These are phyloP conservation scores for Marchantia polymorpha DNA, from an alignment of 225 moss, liverwort and hornwort species.

Conservation along the genomic window DNA sequence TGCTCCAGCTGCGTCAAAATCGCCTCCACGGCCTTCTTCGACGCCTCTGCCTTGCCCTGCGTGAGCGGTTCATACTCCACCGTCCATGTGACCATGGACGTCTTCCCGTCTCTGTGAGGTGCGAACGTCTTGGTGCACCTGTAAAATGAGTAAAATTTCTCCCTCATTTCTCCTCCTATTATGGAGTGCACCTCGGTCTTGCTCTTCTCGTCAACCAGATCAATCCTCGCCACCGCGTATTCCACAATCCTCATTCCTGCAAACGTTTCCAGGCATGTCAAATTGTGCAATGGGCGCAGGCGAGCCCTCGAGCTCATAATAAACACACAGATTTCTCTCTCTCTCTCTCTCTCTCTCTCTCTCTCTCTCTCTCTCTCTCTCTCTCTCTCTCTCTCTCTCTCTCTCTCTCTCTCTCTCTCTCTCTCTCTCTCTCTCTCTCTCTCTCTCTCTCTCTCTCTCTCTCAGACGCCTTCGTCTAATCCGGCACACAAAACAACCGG, in stretches of 20 bases:
- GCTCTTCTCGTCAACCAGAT: conserved; percentile 32
- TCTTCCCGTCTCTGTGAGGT: conserved; percentile 39
- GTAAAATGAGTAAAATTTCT: conserved; percentile 34
- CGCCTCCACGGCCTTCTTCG: conserved; percentile 39
- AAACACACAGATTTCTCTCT: not conserved
- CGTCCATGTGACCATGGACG: conserved; percentile 44
- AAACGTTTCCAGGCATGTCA: not conserved
- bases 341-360: too few relatives aligned
- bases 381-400: too few relatives aligned
- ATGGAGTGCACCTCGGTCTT: conserved; percentile 46
- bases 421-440: too few relatives aligned
- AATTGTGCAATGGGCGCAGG: not conserved
- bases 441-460: too few relatives aligned
- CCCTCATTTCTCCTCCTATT: conserved; percentile 42
- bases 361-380: too few relatives aligned
- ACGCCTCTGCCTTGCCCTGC: conserved; percentile 44
- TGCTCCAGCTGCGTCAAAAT: conserved; percentile 43
- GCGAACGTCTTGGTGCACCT: conserved; percentile 50
- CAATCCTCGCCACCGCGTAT: conserved; percentile 40
- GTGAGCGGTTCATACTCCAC: conserved; percentile 44
- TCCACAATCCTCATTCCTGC: conserved; percentile 36
- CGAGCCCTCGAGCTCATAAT: not conserved
- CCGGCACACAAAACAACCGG: not conserved
- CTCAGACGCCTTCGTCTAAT: not conserved
- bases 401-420: too few relatives aligned